Evolutionary conservation across 192 early-diverging fungal species (phyloP), one percentile per base, ranked within the genome.

Genomic region (Entomortierella chlamydospora): DNA sequence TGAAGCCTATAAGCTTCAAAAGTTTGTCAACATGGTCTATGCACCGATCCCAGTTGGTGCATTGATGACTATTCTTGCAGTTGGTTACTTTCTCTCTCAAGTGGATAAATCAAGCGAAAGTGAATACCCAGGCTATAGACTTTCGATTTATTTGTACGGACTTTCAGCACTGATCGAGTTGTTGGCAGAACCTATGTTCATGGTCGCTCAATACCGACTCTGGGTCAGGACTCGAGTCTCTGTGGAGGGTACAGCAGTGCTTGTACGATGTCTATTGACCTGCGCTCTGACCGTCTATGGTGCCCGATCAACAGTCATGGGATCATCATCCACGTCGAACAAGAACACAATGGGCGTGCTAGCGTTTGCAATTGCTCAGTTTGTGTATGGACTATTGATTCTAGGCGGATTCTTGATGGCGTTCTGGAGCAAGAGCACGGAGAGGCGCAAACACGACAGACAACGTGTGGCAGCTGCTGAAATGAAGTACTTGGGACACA

Each of bases 171-270:
- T 93, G 63, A 59, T 95, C 15, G 98, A 99, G 81, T 79, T 99
- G 1, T 47, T 86, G 1, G 85, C 91, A 17, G 98, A 99, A 80
- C 98, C 98, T 10, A 73, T 98, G 37, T 97, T 91, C 82, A 89
- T 94, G 31, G 68, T 93, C 18, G 87, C 91, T 0, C 86, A 92
- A 34, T 88, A 89, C 59, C 86, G 85, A 37, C 79, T 97, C 23
- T 83, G 92, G 78, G 95, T 95, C 71, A 87, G 86, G 60, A 67
- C 93, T 13, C 91, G 96, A 22, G 96, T 95, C 5, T 81, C 85
- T 30, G 86, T 95, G 34, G 97, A 99, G 71, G 95, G 93, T 0
- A 57, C 86, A n/a, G 95, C 93, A 0, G 91, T 98, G 26, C 47
- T 91, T 34, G 74, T 90, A 17, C 86, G 93, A 61, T 97, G 95